A percentile compares a stretch with the other conserved stretches of the same genome.
These are phyloP conservation scores for Dalechampia spathulata DNA, from an alignment of 441 rosid species.

Conservation along the genomic window DNA sequence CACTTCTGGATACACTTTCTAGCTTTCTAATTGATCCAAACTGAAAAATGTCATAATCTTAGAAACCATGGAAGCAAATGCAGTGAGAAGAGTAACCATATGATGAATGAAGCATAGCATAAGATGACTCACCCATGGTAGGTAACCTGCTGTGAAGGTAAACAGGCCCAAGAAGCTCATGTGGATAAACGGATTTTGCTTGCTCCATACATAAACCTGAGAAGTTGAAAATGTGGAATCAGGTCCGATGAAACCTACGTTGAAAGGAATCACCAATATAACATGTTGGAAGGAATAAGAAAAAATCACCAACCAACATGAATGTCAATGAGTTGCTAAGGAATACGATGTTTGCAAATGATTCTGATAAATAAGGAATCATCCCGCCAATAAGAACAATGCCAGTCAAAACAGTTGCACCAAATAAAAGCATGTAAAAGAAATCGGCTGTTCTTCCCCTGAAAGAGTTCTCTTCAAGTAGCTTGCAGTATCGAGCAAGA, in stretches of 20 bases:
- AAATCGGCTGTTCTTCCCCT: constrained; percentile 99
- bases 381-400: constrained; percentile 91
- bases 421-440: constrained; percentile 94
- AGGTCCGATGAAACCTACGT: constrained; percentile 1
- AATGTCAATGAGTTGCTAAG: constrained; percentile 98
- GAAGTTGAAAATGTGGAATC: constrained; percentile 9
- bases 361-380: constrained; percentile 88
- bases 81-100: too few species aligned
- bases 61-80: background rate
- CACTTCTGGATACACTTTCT: background rate
- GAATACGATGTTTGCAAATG: constrained; percentile 93
- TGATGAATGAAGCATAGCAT: background rate
- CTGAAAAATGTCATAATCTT: background rate
- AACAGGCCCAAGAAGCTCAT: constrained; percentile 99
- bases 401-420: constrained; percentile 82
- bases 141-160: constrained; percentile 94
- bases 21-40: background rate
- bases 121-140: constrained; percentile 83
- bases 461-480: constrained; percentile 98
- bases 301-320: constrained; percentile 73
- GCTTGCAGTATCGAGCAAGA: constrained; percentile 98
- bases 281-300: constrained; percentile 7
- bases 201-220: constrained; percentile 99
- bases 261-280: constrained; percentile 10
- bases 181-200: constrained; percentile 96